Evolutionary conservation across 2,329 filamentous ascomycete genomes (phyloP).

Genomic region (Knoxdaviesia proteae): DNA sequence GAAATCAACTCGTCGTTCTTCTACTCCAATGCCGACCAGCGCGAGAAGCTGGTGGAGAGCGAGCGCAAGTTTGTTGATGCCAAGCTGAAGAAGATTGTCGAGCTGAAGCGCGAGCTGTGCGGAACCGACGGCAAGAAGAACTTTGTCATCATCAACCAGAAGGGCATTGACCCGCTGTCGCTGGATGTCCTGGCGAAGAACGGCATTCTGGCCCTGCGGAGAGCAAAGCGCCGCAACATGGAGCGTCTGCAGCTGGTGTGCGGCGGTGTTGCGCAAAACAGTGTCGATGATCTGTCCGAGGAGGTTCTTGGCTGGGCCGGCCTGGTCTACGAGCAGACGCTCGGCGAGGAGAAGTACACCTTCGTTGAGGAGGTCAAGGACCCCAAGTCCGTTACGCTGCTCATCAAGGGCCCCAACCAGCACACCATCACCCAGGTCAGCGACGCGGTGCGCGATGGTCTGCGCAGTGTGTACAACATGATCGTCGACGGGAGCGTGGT

Average conservation of each 20-base stretch:
- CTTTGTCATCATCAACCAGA: constrained; percentile 97
- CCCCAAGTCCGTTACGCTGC: constrained; percentile 86
- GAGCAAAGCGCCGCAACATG: constrained; percentile 98
- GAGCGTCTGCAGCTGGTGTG: constrained; percentile 90
- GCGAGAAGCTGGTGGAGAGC: constrained; percentile 94
- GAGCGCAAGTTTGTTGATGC: constrained; percentile 90
- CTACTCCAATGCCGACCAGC: constrained; percentile 90
- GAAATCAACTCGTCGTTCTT: constrained; percentile 99
- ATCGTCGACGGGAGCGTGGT: constrained; percentile 96
- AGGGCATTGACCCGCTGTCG: constrained; percentile 92
- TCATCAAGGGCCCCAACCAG: constrained; percentile 94
- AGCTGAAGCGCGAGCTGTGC: constrained; percentile 94
- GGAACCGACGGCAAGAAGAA: constrained; percentile 82
- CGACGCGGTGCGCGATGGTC: constrained; percentile 83
- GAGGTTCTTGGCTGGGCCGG: constrained; percentile 91
- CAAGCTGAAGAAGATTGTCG: constrained; percentile 92
- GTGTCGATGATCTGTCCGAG: constrained; percentile 75
- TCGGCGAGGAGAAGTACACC: constrained; percentile 97
- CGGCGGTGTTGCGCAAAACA: constrained; percentile 83
- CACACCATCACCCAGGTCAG: constrained; percentile 96
- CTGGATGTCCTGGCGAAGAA: constrained; percentile 96
- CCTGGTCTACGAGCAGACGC: constrained; percentile 86
- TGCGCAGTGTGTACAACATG: constrained; percentile 96
- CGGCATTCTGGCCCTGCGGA: constrained; percentile 78
- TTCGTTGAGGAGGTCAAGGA: constrained; percentile 98